Base-by-base conservation (phyloP, 495 filamentous ascomycete species). In the Halenospora varia region DNA sequence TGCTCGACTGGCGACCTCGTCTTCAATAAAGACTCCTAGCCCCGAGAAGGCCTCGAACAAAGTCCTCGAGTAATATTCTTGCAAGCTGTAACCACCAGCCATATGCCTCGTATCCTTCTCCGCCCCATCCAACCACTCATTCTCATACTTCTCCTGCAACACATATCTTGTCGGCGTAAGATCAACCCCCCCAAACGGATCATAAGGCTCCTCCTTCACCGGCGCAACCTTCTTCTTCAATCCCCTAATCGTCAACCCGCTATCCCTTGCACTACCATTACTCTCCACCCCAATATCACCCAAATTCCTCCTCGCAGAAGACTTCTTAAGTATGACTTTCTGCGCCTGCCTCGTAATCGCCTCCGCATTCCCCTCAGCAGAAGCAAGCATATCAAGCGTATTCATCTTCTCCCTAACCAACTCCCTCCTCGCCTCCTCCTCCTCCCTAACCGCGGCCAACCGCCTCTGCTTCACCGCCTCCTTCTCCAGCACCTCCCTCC, bases 21-120 rank as follows among this genome's bases (percentile, higher is more conserved):
- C 92, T 39, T 82, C 88, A 24, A 91, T 67, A 62, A 96, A 88
- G 45, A 90, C 86, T 1, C 88, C 92, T 61, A 98, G 69, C 0
- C 94, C 94, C 0, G 88, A 82, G 72, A 96, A 98, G 0, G 93
- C 92, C 66, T 96, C 92, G 62, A 89, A 83, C 72, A 97, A 70
- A 18, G 88, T 85, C 20, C 91, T 76, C 23, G 83, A 74, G 66
- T 87, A 91, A 63, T 92, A 97, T 64, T 96, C 92, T 13, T 73
- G 70, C 29, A 95, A 73, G 65, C 86, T 84, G 68, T 92, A 97
- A 0, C 94, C 94, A 42, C 93, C 92, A 25, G 88, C 89, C n/a
- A 76, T 74, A 62, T 86, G 80, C 9, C 73, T 71, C 1, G 74
- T 66, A 67, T 88, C 80, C 10, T 79, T 81, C 46, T 81, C 81